Percentiles rank a stretch among this genome's conserved stretches.
Evolutionary conservation across 2,329 filamentous ascomycete genomes (phyloP).

Genomic region (Hypoxylon rubiginosum): DNA sequence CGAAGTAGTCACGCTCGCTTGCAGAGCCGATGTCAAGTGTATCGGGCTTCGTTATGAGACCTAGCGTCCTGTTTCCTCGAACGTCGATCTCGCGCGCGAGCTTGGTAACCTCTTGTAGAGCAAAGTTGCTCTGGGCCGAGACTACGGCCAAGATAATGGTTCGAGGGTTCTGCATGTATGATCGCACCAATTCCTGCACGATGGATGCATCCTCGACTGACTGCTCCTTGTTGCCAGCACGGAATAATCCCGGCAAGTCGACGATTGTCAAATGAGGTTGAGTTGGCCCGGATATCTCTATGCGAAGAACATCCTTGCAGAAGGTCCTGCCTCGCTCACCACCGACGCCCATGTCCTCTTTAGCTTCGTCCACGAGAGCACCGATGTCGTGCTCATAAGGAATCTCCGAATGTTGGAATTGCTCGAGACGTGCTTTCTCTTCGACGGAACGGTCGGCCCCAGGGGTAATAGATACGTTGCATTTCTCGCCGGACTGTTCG

Average conservation of each 20-base stretch:
- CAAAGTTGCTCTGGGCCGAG: constrained; percentile 66
- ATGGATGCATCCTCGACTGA: constrained; percentile 57
- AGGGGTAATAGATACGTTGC: constrained; percentile 54
- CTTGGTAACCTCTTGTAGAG: constrained; percentile 68
- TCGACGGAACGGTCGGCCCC: constrained; percentile 46
- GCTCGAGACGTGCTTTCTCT: constrained; percentile 43
- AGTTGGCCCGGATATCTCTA: constrained; percentile 61
- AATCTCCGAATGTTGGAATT: constrained; percentile 35
- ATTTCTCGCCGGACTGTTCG: constrained; percentile 39
- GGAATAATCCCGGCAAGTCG: constrained; percentile 69
- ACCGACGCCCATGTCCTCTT: constrained; percentile 40
- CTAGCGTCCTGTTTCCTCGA: constrained; percentile 59
- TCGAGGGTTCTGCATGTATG: constrained; percentile 67
- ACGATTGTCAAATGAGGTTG: constrained; percentile 68
- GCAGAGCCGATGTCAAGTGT: constrained; percentile 52
- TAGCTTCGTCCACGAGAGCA: constrained; percentile 55
- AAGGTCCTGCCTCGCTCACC: constrained; percentile 52
- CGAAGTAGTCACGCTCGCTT: constrained; percentile 56
- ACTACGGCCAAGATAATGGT: constrained; percentile 72
- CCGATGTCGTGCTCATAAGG: constrained; percentile 47
- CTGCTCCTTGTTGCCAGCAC: constrained; percentile 60
- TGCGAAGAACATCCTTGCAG: constrained; percentile 59
- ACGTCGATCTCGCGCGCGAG: constrained; percentile 55
- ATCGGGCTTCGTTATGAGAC: constrained; percentile 65
- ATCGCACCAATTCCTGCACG: constrained; percentile 61